Percentiles rank a stretch among this genome's conserved stretches.
These are phyloP conservation scores for Euphorbia pulcherrima DNA, from an alignment of 345 rosid species.

Conservation along the genomic window DNA sequence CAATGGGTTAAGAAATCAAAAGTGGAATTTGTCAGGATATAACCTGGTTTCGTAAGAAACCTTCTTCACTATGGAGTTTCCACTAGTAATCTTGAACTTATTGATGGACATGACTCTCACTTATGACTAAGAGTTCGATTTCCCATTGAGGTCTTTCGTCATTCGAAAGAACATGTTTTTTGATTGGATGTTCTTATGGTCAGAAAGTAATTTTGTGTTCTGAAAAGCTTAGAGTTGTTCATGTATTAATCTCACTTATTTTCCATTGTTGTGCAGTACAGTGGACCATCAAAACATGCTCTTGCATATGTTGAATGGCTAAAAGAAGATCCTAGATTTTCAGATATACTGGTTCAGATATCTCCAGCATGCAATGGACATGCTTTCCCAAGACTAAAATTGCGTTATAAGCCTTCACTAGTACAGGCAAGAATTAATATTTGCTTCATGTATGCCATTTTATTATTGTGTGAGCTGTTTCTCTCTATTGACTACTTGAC, in stretches of 20 bases:
- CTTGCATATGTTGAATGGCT: constrained; percentile 79
- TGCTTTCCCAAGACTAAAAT: constrained; percentile 79
- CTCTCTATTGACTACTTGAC: background rate
- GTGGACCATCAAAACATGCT: constrained; percentile 79
- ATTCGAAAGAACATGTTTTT: too few species aligned
- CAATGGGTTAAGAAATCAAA: background rate
- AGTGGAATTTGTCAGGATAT: background rate
- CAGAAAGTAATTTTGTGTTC: background rate
- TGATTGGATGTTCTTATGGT: background rate
- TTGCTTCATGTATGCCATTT: constrained; percentile 6
- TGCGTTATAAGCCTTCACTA: constrained; percentile 79
- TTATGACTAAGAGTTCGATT: background rate
- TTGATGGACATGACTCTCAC: background rate
- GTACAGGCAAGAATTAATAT: constrained; percentile 60
- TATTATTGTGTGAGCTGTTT: background rate
- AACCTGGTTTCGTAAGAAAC: background rate
- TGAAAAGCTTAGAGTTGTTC: background rate
- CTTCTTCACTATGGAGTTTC: background rate
- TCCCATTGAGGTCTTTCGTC: too few species aligned
- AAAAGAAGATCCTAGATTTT: constrained; percentile 60
- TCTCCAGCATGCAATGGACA: constrained; percentile 74
- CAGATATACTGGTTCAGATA: constrained; percentile 70
- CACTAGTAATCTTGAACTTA: background rate
- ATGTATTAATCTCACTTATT: constrained; percentile 1
- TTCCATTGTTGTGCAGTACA: constrained; percentile 58